Base-by-base conservation (phyloP, 306 rosid genomes). In the Castanea sativa region DNA sequence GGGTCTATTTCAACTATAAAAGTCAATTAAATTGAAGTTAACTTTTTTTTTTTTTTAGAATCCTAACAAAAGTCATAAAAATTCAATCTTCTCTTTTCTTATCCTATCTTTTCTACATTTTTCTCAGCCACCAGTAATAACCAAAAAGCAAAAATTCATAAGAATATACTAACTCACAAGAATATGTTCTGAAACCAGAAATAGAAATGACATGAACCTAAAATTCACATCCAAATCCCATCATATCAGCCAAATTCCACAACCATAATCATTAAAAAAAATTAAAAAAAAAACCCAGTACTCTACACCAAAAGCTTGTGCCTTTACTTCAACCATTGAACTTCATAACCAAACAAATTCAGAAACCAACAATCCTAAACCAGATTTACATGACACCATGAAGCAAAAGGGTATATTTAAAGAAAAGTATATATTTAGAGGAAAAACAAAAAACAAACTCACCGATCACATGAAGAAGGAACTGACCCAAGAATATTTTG, bases 381-480 rank as follows among this genome's bases (percentile, higher is more conserved):
- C 81, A 83, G 81, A 84, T 76, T 76, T 63, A 73, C 25, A 32
- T 51, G 71, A 33, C 59, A 69, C 15, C 35, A 79, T 63, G 60
- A 63, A 52, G 6, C 8, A 23, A 84, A 67, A 60, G 35, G 14
- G 63, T 21, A 69, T n/a, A 69, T 79, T 41, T 15, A 69, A 52
- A 74, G 27, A 33, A 43, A 59, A 60, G 32, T 30, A 79, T 3
- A 35, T 29, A 30, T 38, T 38, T 38, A 38, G 43, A 63, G 33
- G 10, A 15, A 67, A 9, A n/a, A 56, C 12, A 80, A 81, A 6
- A 13, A 56, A 49, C 6, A 78, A 72, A 83, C 92, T 90, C 81
- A 93, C 91, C 89, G 89, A 86, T 79, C 84, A 60, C 19, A 69
- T 4, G 71, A 79, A 83, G 60, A 80, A 67, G 52, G 11, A 67